Conservation (phyloP, 2,329 filamentous ascomycete genomes). For the Xylaria sp. region DNA sequence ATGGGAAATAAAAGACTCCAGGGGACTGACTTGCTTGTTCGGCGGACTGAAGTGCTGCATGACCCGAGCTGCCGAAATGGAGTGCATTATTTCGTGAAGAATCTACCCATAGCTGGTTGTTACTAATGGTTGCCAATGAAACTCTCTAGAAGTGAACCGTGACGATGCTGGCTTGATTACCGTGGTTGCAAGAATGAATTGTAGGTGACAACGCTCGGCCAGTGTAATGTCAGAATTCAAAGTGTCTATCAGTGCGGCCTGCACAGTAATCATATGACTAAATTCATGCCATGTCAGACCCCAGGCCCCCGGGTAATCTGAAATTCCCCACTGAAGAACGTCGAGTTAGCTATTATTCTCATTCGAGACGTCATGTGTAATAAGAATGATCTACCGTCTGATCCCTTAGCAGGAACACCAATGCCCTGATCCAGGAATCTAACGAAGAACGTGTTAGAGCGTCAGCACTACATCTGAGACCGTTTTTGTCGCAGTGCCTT, state of each 20-base stretch:
- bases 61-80: neutral
- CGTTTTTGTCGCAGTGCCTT: neutral
- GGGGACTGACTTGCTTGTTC: neutral
- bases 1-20: too few relatives aligned
- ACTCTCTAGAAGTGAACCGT: neutral
- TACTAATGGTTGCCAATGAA: conserved; percentile 2
- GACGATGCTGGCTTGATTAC: neutral
- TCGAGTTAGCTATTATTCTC: conserved; percentile 1
- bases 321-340: conserved; percentile 12
- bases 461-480: neutral
- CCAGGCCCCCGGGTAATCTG: neutral
- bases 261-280: neutral
- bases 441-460: neutral
- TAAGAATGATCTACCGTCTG: neutral
- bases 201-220: conserved; percentile 10
- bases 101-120: neutral
- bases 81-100: conserved; percentile 22
- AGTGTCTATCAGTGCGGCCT: neutral
- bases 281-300: neutral
- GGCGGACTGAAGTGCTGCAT: neutral
- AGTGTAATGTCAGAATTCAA: conserved; percentile 8
- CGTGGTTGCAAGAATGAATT: neutral
- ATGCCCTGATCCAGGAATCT: too few relatives aligned
- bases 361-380: neutral
- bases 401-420: neutral